These are phyloP conservation scores for Colletotrichum falcatum DNA, from an alignment of 2,329 filamentous ascomycete genomes.

Conservation along the genomic window DNA sequence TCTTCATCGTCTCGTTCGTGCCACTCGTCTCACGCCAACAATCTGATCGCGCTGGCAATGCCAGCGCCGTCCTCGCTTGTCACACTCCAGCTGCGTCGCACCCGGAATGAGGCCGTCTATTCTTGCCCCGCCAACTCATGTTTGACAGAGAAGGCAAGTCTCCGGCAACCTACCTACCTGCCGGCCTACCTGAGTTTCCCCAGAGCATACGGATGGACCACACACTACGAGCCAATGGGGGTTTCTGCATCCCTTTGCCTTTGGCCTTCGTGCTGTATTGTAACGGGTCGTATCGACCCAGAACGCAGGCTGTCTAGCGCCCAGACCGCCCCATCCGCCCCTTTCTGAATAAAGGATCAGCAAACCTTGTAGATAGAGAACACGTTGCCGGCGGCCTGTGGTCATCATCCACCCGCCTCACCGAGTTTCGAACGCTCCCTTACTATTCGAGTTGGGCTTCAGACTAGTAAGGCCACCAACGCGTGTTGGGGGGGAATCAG, in stretches of 20 bases:
- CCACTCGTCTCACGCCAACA: conserved; percentile 12
- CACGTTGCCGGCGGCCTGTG: not conserved
- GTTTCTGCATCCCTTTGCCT: conserved; percentile 3
- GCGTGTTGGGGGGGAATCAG: conserved; percentile 30
- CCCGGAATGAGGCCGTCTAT: conserved; percentile 22
- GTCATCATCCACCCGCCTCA: conserved; percentile 23
- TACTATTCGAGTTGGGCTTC: not conserved
- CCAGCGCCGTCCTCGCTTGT: conserved; percentile 14
- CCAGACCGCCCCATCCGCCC: conserved; percentile 13
- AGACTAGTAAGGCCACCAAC: conserved; percentile 10
- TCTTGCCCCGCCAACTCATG: conserved; percentile 19
- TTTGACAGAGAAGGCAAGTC: conserved; percentile 11
- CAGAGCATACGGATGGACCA: not conserved
- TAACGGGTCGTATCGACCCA: conserved; percentile 30
- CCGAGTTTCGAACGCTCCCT: conserved; percentile 11
- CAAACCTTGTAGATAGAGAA: not conserved
- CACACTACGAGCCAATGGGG: conserved; percentile 19
- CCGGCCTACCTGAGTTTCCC: conserved; percentile 16
- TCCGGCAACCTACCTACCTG: conserved; percentile 6
- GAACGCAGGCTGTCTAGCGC: conserved; percentile 5
- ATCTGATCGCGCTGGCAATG: not conserved
- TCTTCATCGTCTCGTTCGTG: conserved; percentile 21
- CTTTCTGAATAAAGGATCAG: conserved; percentile 5
- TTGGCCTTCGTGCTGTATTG: not conserved
- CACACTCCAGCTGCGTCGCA: conserved; percentile 10